Conservation (phyloP, 139 green algal species). For the Spirogloea muscicola region DNA sequence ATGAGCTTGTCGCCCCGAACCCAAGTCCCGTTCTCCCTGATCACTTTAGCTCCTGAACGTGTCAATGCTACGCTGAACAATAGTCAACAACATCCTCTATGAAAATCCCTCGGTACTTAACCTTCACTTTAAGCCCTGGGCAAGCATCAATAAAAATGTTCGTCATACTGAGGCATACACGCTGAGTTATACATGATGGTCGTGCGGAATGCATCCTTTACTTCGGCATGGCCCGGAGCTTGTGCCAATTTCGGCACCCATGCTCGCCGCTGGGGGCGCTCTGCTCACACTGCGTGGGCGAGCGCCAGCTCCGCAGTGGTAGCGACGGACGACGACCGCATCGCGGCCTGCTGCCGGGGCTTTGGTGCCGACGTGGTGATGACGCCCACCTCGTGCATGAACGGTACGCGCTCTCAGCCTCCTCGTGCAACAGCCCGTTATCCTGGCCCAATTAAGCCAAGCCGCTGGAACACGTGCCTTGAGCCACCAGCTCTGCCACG, state of each 20-base stretch:
- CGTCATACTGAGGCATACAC: background rate
- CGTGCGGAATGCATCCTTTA: too few relatives aligned
- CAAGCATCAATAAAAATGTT: background rate
- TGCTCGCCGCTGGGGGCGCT: background rate
- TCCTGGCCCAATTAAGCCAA: background rate
- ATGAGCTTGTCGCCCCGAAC: background rate
- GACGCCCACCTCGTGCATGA: slow-evolving; percentile 58
- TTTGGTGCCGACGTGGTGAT: slow-evolving; percentile 66
- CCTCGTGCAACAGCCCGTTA: background rate
- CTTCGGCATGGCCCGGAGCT: background rate
- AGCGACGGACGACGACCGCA: slow-evolving; percentile 70
- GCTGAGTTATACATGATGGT: too few relatives aligned
- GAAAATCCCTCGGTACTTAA: too few relatives aligned
- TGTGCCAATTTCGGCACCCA: background rate
- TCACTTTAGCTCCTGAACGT: background rate
- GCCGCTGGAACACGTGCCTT: background rate
- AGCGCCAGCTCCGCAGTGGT: slow-evolving; percentile 47
- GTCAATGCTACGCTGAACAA: too few relatives aligned
- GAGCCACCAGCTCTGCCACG: background rate
- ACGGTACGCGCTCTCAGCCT: slow-evolving; percentile 44
- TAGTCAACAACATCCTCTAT: too few relatives aligned
- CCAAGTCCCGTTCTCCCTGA: background rate
- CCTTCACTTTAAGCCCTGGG: background rate
- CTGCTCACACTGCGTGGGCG: background rate
- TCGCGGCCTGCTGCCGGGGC: slow-evolving; percentile 51